These are phyloP conservation scores for Lasiosphaeria miniovina DNA, from an alignment of 495 filamentous ascomycete species.

Conservation along the genomic window DNA sequence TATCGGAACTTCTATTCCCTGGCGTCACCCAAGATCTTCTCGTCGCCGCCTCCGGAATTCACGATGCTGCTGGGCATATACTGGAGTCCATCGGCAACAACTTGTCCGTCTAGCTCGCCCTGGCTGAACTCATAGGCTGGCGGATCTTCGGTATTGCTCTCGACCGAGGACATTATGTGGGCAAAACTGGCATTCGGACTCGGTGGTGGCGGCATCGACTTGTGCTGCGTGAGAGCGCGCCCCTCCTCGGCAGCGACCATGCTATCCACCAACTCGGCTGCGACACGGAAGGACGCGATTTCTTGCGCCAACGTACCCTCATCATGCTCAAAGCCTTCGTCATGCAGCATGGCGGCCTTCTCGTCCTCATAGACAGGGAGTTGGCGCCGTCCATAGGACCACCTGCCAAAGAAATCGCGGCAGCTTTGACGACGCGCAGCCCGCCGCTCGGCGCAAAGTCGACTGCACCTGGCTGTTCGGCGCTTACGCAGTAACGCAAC, in stretches of 20 bases:
- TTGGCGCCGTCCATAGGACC: neutral
- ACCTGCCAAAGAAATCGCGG: neutral
- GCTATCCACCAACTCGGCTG: conserved; percentile 41
- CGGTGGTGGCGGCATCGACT: neutral
- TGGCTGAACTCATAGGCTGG: conserved; percentile 1
- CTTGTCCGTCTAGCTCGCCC: neutral
- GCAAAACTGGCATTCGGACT: neutral
- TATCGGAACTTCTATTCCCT: neutral
- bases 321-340: conserved; percentile 1
- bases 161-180: neutral
- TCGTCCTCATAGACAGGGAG: conserved; percentile 1
- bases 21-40: neutral
- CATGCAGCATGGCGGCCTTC: conserved; percentile 1
- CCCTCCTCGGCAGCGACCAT: conserved; percentile 45
- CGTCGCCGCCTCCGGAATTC: neutral
- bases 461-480: neutral
- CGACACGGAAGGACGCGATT: conserved; percentile 47
- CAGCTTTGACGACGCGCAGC: neutral
- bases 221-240: neutral
- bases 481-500: neutral
- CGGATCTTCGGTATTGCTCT: neutral
- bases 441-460: conserved; percentile 2
- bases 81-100: conserved; percentile 1
- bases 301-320: conserved; percentile 25
- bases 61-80: neutral